These are phyloP conservation scores for Fragilariopsis cylindrus DNA, from an alignment of 108 stramenopile species.

Conservation along the genomic window DNA sequence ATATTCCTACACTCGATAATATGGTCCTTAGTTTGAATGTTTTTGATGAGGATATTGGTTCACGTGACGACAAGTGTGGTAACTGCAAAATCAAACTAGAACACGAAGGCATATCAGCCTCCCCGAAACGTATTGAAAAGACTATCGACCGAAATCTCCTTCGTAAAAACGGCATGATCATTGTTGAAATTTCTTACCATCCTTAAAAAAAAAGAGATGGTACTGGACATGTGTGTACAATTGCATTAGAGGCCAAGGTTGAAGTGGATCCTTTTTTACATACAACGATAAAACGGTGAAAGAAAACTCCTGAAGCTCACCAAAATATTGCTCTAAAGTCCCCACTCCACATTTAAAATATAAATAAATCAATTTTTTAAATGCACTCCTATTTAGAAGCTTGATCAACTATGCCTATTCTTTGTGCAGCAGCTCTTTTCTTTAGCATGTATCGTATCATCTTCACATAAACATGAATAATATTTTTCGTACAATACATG, in stretches of 20 bases:
- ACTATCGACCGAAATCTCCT: constrained; percentile 34
- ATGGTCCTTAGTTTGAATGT: constrained; percentile 52
- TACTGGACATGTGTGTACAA: background rate
- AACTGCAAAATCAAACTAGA: constrained; percentile 48
- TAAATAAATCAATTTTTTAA: too few species aligned
- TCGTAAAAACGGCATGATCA: constrained; percentile 8
- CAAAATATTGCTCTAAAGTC: too few species aligned
- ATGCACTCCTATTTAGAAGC: too few species aligned
- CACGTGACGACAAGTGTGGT: constrained; percentile 43
- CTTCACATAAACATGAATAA: too few species aligned
- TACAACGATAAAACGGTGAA: too few species aligned
- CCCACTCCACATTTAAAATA: too few species aligned
- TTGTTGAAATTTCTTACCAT: constrained; percentile 13
- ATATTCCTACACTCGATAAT: constrained; percentile 47
- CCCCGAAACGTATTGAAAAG: constrained; percentile 30
- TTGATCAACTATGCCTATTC: too few species aligned
- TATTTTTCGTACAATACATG: too few species aligned
- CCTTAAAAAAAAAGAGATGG: background rate
- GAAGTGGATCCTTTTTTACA: too few species aligned
- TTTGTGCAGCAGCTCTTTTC: too few species aligned
- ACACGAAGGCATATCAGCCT: constrained; percentile 20
- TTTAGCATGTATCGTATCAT: too few species aligned
- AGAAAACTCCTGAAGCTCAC: too few species aligned
- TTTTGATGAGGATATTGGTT: constrained; percentile 48
- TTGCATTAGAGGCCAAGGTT: background rate